Base-by-base conservation (phyloP, 495 filamentous ascomycete species). In the Trichoderma orchidacearum region DNA sequence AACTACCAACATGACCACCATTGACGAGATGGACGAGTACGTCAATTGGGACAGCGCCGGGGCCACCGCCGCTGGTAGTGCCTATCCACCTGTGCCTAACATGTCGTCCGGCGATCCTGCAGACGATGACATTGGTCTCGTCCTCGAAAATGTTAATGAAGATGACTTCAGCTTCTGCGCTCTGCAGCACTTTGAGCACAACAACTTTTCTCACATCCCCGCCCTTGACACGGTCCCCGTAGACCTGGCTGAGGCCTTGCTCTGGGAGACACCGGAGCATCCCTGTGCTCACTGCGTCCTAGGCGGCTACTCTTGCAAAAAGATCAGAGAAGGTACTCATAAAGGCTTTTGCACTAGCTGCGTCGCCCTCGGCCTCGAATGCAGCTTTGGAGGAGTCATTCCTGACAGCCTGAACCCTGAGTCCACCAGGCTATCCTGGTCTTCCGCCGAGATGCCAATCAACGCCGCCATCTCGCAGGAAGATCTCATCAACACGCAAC, bases 271-370 rank as follows among this genome's bases (percentile, higher is more conserved):
- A 18, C 66, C 68, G 4, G 62, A 70, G 18, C 64, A 63, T 57
- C 80, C 85, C 45, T 94, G 88, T 69, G 77, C 83, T 27, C 84
- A 90, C 60, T 94, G 89, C 66, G 73, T 76, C 31, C 68, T 75
- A 12, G 81, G 79, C 68, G 75, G 81, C 23, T 80, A 90, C 56
- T 77, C 90, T 59, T 94, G 88, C 74, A 90, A 90, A 68, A 72
- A 83, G 51, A 81, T 85, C 36, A 77, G 77, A 32, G 77, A 86
- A 64, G 85, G 85, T 70, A 75, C 77, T 55, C 79, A 84, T 65
- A 79, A 80, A 61, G 79, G 77, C 55, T 80, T 79, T 27, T 94
- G 89, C 68, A 89, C 85, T 3, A 84, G 84, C 59, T 94, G 89
- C 64, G 83, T 86, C 60, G 85, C 86, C 23, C 74, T 92, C 17